Evolutionary conservation across 352 stramenopile genomes (phyloP).

Genomic region (Thraustochytrium striatum): DNA sequence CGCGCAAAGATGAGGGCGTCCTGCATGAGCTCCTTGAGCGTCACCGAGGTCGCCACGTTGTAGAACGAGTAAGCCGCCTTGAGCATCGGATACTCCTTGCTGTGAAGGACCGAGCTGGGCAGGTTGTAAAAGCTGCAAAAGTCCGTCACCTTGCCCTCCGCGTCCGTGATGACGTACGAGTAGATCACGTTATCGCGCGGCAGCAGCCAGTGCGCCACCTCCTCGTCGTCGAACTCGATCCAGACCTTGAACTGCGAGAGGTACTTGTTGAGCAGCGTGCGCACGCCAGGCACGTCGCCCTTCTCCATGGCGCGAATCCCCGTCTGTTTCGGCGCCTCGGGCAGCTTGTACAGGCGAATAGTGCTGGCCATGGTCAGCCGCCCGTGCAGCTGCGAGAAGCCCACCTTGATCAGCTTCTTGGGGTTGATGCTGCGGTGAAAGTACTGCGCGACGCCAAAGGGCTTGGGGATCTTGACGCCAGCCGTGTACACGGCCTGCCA

Average conservation of each 20-base stretch:
- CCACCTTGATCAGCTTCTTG: constrained; percentile 96
- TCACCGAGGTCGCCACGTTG: constrained; percentile 78
- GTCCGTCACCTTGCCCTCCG: constrained; percentile 77
- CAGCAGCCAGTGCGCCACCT: constrained; percentile 95
- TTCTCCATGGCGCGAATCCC: constrained; percentile 63
- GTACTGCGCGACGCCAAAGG: constrained; percentile 87
- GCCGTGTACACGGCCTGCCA: constrained; percentile 98
- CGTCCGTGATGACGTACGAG: constrained; percentile 74
- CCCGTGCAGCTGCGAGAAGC: constrained; percentile 84
- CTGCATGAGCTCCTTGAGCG: constrained; percentile 70
- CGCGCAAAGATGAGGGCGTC: constrained; percentile 78
- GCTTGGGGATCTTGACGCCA: constrained; percentile 90
- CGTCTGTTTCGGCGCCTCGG: constrained; percentile 56
- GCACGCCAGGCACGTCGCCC: constrained; percentile 65
- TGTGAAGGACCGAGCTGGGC: constrained; percentile 87
- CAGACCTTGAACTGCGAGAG: constrained; percentile 76
- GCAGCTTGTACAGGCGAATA: constrained; percentile 81
- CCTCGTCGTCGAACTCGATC: constrained; percentile 73
- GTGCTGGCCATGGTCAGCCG: constrained; percentile 91
- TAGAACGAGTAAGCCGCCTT: constrained; percentile 98
- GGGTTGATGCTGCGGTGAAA: constrained; percentile 94
- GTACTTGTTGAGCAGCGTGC: constrained; percentile 69
- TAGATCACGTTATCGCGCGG: constrained; percentile 88
- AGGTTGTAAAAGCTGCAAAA: constrained; percentile 96
- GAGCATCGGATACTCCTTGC: constrained; percentile 91